Evolutionary conservation across 1,284 basidiomycete genomes (phyloP).

Genomic region (Rhodofomes roseus): DNA sequence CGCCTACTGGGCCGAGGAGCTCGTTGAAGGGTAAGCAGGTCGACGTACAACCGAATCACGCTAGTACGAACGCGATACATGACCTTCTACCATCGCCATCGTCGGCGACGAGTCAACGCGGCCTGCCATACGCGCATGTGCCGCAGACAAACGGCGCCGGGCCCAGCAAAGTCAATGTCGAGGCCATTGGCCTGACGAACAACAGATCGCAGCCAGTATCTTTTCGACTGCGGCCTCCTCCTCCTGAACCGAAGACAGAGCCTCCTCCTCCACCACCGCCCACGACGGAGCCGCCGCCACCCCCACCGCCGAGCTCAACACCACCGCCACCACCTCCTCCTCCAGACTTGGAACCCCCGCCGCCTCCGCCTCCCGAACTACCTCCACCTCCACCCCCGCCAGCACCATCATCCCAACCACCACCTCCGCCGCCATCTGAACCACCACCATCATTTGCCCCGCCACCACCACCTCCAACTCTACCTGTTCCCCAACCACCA

Average conservation of each 20-base stretch:
- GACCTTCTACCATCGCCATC: conserved; percentile 2
- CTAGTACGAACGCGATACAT: conserved; percentile 22
- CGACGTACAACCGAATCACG: conserved; percentile 19
- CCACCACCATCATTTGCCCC: not conserved
- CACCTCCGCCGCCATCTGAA: conserved; percentile 16
- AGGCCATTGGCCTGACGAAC: conserved; percentile 20
- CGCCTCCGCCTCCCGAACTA: conserved; percentile 7
- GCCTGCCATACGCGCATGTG: conserved; percentile 11
- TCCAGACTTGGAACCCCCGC: conserved; percentile 1
- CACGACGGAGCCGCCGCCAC: conserved; percentile 9
- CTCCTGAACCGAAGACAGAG: conserved; percentile 14
- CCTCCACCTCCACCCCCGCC: conserved; percentile 11
- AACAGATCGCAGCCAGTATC: conserved; percentile 22
- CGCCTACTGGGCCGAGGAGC: conserved; percentile 27
- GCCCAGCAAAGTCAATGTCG: conserved; percentile 18
- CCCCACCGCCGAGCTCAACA: conserved; percentile 16
- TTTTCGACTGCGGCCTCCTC: conserved; percentile 26
- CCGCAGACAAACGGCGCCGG: conserved; percentile 27
- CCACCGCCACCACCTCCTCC: conserved; percentile 9
- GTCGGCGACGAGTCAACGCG: conserved; percentile 14
- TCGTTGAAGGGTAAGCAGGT: conserved; percentile 33
- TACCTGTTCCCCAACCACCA: conserved; percentile 19
- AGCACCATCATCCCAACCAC: conserved; percentile 15
- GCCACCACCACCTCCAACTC: conserved; percentile 15
- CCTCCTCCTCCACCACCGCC: conserved; percentile 13